Percentiles rank a stretch among this genome's conserved stretches.
phyloP scores from a whole-genome alignment of 2,329 filamentous ascomycete species.

The Beauveria scarabaeidicola region DNA sequence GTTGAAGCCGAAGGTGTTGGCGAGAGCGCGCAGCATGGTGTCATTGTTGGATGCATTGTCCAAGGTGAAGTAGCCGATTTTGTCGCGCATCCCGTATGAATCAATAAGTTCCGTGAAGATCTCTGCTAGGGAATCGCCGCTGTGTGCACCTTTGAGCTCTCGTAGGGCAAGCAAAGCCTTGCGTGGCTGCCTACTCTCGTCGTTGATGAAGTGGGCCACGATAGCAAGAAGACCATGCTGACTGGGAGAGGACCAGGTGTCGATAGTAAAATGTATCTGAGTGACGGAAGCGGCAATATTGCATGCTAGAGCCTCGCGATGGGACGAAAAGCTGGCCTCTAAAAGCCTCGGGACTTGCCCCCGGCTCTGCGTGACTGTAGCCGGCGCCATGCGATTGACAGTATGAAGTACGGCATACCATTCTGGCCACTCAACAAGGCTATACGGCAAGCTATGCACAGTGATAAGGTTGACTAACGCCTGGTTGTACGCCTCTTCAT shows the following conservation, averaged over 20 bases:
- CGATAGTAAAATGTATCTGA: conserved; percentile 4
- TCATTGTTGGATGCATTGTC: conserved; percentile 15
- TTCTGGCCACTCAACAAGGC: conserved; percentile 7
- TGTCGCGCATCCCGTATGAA: conserved; percentile 5
- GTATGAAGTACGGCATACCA: conserved; percentile 5
- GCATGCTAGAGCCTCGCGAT: neutral
- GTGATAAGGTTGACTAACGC: conserved; percentile 4
- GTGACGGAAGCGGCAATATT: neutral
- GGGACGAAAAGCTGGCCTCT: neutral
- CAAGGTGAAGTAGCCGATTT: conserved; percentile 11
- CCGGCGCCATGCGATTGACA: neutral
- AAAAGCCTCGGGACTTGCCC: conserved; percentile 1
- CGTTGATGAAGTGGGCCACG: neutral
- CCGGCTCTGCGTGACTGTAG: neutral
- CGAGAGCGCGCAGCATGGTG: conserved; percentile 13
- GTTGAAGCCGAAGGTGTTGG: conserved; percentile 10
- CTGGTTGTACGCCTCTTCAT: conserved; percentile 2
- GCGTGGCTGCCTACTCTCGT: neutral
- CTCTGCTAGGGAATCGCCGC: conserved; percentile 9
- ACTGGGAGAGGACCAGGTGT: neutral
- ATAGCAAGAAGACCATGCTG: neutral
- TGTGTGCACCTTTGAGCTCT: conserved; percentile 11
- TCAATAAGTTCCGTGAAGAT: conserved; percentile 10
- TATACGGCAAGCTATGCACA: neutral
- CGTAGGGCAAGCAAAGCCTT: neutral